Evolutionary conservation across 208 protist genomes (phyloP).

Genomic region (Leishmania arabica): DNA sequence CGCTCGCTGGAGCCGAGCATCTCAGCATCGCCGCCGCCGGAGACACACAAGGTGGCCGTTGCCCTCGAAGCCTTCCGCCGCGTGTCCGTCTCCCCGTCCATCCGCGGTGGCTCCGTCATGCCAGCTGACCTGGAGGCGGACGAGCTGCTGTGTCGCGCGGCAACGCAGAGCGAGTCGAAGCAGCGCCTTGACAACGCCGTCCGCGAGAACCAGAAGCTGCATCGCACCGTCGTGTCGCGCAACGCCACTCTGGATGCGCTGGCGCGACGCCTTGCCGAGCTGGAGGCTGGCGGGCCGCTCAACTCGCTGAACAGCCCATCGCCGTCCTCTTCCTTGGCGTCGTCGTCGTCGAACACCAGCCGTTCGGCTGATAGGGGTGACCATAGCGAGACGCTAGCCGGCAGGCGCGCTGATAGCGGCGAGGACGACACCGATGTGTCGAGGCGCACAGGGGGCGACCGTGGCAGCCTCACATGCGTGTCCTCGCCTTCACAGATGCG

Average conservation of each 20-base stretch:
- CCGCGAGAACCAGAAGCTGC: constrained; percentile 39
- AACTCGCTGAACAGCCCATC: neutral
- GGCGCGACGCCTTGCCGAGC: constrained; percentile 46
- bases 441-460: neutral
- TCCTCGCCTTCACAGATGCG: constrained; percentile 9
- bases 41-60: constrained; percentile 7
- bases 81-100: constrained; percentile 37
- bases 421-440: neutral
- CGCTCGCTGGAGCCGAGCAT: constrained; percentile 22
- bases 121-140: constrained; percentile 42
- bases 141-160: constrained; percentile 33
- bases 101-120: constrained; percentile 34
- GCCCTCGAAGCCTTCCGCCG: constrained; percentile 42
- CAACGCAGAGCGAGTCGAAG: constrained; percentile 30
- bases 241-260: constrained; percentile 55
- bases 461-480: neutral
- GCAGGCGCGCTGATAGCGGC: constrained; percentile 1
- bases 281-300: constrained; percentile 44
- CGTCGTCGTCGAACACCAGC: constrained; percentile 19
- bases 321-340: constrained; percentile 11
- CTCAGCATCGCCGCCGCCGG: constrained; percentile 13
- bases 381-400: neutral
- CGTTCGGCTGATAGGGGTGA: constrained; percentile 3
- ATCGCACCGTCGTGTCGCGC: constrained; percentile 34
- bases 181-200: constrained; percentile 44